Evolutionary conservation across 176 grass and related monocot species (phyloP).

Genomic region (Ampelocalamus luodianensis): DNA sequence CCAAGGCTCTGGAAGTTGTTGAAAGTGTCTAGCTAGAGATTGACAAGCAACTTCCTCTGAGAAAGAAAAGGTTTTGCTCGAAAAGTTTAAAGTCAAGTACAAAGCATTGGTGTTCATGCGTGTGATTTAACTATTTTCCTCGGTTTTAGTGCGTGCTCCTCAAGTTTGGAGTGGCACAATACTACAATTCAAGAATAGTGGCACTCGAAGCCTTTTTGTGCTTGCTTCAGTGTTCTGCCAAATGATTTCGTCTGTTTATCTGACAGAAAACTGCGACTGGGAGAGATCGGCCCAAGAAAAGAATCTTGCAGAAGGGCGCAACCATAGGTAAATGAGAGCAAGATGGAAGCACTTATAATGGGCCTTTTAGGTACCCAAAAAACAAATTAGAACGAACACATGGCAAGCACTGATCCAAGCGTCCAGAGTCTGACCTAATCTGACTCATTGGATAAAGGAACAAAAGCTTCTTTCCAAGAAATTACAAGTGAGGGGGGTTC

Average conservation of each 20-base stretch:
- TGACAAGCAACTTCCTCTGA: slow-evolving; percentile 2
- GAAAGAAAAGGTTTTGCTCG: not conserved
- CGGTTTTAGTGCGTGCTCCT: slow-evolving; percentile 25
- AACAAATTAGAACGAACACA: slow-evolving; percentile 25
- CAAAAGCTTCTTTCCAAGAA: not conserved
- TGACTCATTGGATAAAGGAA: slow-evolving; percentile 14
- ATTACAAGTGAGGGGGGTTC: not conserved
- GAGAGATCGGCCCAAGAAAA: slow-evolving; percentile 23
- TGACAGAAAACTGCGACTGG: not conserved
- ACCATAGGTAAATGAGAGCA: no score
- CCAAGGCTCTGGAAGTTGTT: not conserved
- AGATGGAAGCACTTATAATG: not conserved
- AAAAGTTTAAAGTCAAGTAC: not conserved
- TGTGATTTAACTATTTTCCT: not conserved
- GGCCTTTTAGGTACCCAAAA: slow-evolving; percentile 35
- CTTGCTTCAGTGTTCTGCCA: slow-evolving; percentile 43
- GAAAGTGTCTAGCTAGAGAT: slow-evolving; percentile 1
- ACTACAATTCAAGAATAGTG: slow-evolving; percentile 11
- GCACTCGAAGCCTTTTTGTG: slow-evolving; percentile 8
- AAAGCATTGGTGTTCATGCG: not conserved
- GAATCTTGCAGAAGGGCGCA: slow-evolving; percentile 21
- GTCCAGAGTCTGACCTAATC: slow-evolving; percentile 44
- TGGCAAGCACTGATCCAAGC: no score
- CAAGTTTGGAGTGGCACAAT: slow-evolving; percentile 29
- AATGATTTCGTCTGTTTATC: slow-evolving; percentile 21